These are phyloP conservation scores for Trametes maxima DNA, from an alignment of 768 basidiomycete genomes.

Conservation along the genomic window DNA sequence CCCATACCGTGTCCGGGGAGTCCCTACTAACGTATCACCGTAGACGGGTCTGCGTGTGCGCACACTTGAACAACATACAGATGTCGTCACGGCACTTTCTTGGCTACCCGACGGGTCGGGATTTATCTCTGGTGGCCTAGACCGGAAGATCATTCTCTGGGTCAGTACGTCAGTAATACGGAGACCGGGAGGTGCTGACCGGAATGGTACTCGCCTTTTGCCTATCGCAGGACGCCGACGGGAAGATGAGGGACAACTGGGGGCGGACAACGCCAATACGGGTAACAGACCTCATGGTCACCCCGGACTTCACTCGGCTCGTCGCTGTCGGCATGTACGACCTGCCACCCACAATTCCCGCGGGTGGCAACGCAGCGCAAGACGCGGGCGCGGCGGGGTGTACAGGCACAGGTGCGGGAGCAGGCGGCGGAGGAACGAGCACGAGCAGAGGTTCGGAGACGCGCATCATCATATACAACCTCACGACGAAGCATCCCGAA, in stretches of 20 bases:
- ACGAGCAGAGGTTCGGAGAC: slow-evolving; percentile 41
- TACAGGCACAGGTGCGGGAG: slow-evolving; percentile 20
- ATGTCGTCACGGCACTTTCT: slow-evolving; percentile 82
- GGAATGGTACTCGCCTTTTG: background rate
- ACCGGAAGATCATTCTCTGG: slow-evolving; percentile 83
- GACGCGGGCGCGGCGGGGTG: slow-evolving; percentile 13
- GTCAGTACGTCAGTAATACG: slow-evolving; percentile 45
- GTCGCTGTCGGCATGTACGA: slow-evolving; percentile 81
- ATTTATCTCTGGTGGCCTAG: slow-evolving; percentile 88
- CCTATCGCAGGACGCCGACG: slow-evolving; percentile 64
- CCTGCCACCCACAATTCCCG: slow-evolving; percentile 16
- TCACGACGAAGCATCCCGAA: slow-evolving; percentile 66
- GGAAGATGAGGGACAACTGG: slow-evolving; percentile 74
- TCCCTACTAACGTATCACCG: background rate
- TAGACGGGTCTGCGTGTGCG: slow-evolving; percentile 78
- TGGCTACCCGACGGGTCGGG: slow-evolving; percentile 91
- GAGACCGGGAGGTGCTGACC: slow-evolving; percentile 1
- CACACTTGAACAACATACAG: slow-evolving; percentile 69
- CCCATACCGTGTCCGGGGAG: slow-evolving; percentile 13
- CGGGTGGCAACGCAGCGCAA: slow-evolving; percentile 9
- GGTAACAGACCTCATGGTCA: slow-evolving; percentile 83
- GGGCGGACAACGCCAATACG: slow-evolving; percentile 69
- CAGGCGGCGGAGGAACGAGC: slow-evolving; percentile 30
- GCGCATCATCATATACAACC: slow-evolving; percentile 76
- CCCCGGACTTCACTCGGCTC: slow-evolving; percentile 81